phyloP scores from a whole-genome alignment of 2,329 filamentous ascomycete genomes.

The Macrophomina phaseolina region DNA sequence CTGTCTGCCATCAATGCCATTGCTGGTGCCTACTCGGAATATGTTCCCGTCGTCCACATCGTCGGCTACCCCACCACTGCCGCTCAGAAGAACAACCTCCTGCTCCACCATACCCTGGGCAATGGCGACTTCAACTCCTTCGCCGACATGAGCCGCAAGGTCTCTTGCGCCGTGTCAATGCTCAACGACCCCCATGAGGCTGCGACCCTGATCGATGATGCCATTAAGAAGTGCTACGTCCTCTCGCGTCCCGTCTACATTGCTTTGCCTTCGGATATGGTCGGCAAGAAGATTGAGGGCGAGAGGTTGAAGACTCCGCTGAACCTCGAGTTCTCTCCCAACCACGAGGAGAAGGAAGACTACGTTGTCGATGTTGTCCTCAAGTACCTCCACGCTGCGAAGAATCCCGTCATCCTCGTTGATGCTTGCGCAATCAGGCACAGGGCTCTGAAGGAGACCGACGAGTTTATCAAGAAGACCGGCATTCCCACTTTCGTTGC shows the following conservation, averaged over 20 bases:
- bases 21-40: slow-evolving; percentile 55
- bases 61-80: slow-evolving; percentile 52
- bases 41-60: slow-evolving; percentile 54
- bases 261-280: slow-evolving; percentile 81
- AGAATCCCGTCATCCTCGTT: slow-evolving; percentile 78
- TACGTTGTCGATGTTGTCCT: slow-evolving; percentile 83
- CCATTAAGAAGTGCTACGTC: slow-evolving; percentile 75
- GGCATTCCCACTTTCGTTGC: slow-evolving; percentile 83
- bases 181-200: slow-evolving; percentile 73
- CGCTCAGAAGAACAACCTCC: slow-evolving; percentile 48
- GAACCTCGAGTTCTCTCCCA: slow-evolving; percentile 67
- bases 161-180: slow-evolving; percentile 74
- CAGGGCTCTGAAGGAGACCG: slow-evolving; percentile 73
- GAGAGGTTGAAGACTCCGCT: slow-evolving; percentile 72
- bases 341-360: slow-evolving; percentile 74
- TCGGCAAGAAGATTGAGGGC: slow-evolving; percentile 76
- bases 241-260: slow-evolving; percentile 82
- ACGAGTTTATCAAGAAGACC: slow-evolving; percentile 74
- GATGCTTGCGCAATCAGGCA: slow-evolving; percentile 85
- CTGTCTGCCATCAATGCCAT: slow-evolving; percentile 55
- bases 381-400: slow-evolving; percentile 73
- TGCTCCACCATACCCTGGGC: slow-evolving; percentile 55
- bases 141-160: slow-evolving; percentile 73
- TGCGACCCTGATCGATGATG: slow-evolving; percentile 76
- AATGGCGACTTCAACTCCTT: slow-evolving; percentile 81